Evolutionary conservation across 257 asterid genomes (phyloP), one percentile per base, ranked within the genome.

Genomic region (Primulina tabacum): DNA sequence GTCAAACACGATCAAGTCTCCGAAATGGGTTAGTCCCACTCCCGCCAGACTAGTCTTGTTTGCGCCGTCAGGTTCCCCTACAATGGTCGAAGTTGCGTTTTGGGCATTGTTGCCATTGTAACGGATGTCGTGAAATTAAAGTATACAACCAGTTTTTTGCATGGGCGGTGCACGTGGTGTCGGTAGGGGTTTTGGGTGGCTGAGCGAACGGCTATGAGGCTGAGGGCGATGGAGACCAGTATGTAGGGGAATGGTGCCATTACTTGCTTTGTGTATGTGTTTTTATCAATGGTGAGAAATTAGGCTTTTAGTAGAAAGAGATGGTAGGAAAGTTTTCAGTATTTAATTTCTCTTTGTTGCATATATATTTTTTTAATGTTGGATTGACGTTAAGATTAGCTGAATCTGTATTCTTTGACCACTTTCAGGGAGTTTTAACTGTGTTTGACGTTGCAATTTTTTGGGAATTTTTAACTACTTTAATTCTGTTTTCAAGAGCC

Each of bases 21-120:
- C 89, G n/a, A 75, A 84, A 52, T 71, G 75, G 75, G 58, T 63
- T n/a, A 71, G 80, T 4, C 33, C 16, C 24, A 21, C 24, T 21
- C 24, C 24, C 24, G 24, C 24, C 24, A 21, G 24, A 21, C 29
- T 28, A 8, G 85, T 84, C 56, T 62, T 75, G 81, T 77, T 84
- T 2, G 80, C 83, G 85, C 87, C 71, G 0, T 64, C 82, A 0
- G 87, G 89, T 8, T 78, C 70, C 1, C 83, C 89, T 0, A 84
- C 79, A 0, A 84, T 84, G 66, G 70, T 65, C 1, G 89, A 16
- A 53, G 59, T 53, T 17, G 59, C 59, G 24, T 53, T 53, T 53
- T 16, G 20, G 7, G 1, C 12, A 18, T 53, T 53, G 59, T 53
- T 53, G n/a, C 60, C 60, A 18, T 53, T 14, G 60, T 53, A 53